These are phyloP conservation scores for Candida ipomoeae DNA, from an alignment of 805 yeast genomes.

Conservation along the genomic window DNA sequence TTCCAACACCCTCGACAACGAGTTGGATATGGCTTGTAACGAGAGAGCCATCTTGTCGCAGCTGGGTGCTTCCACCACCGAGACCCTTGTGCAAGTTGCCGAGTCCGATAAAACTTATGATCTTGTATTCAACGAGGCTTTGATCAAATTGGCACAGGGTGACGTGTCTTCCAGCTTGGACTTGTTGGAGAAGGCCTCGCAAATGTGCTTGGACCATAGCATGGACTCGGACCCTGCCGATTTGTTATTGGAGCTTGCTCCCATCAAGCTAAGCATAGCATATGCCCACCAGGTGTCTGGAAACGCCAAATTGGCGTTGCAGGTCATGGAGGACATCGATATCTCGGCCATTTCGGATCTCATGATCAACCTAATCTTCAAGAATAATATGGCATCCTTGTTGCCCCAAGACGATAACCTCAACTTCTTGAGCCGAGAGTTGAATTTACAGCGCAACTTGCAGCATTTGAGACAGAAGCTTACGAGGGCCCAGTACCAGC, in stretches of 20 bases:
- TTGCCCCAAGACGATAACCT: conserved; percentile 7
- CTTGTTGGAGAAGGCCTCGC: conserved; percentile 44
- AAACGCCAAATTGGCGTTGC: conserved; percentile 7
- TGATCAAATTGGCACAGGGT: conserved; percentile 42
- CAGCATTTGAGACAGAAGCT: conserved; percentile 23
- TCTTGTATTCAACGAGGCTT: conserved; percentile 54
- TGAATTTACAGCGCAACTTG: conserved; percentile 24
- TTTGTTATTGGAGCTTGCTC: conserved; percentile 47
- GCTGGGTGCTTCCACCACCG: conserved; percentile 17
- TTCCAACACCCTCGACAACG: conserved; percentile 38
- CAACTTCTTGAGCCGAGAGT: conserved; percentile 30
- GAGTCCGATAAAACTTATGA: conserved; percentile 45
- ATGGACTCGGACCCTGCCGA: conserved; percentile 41
- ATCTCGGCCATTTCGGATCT: conserved; percentile 31
- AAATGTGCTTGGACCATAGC: conserved; percentile 35
- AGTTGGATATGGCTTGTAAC: conserved; percentile 54
- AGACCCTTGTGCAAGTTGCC: conserved; percentile 8
- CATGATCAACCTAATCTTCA: conserved; percentile 38
- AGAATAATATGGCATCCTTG: conserved; percentile 42
- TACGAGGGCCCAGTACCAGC: conserved; percentile 35
- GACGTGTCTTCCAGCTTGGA: conserved; percentile 38
- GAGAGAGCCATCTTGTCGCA: conserved; percentile 67
- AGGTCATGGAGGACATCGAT: conserved; percentile 16
- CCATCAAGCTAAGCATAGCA: conserved; percentile 59
- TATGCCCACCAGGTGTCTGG: conserved; percentile 40